Base-by-base conservation (phyloP, 2,329 filamentous ascomycete genomes). In the Neodidymelliopsis sp. region DNA sequence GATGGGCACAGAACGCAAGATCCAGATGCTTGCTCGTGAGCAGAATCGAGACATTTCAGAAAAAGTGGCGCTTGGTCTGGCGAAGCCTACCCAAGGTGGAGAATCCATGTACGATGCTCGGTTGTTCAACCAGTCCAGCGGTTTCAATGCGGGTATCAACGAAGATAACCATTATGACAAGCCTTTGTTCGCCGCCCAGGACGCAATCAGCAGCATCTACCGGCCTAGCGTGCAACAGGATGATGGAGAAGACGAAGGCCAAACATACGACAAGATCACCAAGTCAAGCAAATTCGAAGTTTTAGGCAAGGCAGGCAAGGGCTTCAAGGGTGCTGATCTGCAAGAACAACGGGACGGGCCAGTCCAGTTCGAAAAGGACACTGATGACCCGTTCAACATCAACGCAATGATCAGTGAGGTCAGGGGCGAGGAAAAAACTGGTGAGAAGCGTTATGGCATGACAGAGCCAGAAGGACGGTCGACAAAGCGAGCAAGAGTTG, bases 121-220 rank as follows among this genome's bases (percentile, higher is more conserved):
- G 29, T 77, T 99, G 22, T 99, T 99, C 76, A 97, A 97, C 75
- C 91, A 96, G 75, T 88, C 86, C 5, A 92, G 89, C 62, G 94
- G 94, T 0, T 95, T 99, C 70, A 88, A 91, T 61, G 84, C 86
- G 41, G 94, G 93, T 0, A 91, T 97, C 81, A 99, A 99, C 73
- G 94, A 99, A 73, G 94, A 99, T 72, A 94, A 99, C 68, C 86
- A 87, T 0, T 99, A 97, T 76, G 94, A 97, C 73, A 97, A 97
- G 75, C 94, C 94, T 15, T 79, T 99, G 6, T 99, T 99, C 71
- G 92, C 92, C 1, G 93, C 94, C 11, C 91, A 97, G 70, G 93
- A 97, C 69, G 93, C 91, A 7, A 91, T 97, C 64, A 94, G 85
- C 76, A 93, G 87, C 71, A 97, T 99, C 60, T 99, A 99, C 74